Percentiles rank a stretch among this genome's conserved stretches.
phyloP scores from a whole-genome alignment of 352 stramenopile species.

The Detonula confervacea region DNA sequence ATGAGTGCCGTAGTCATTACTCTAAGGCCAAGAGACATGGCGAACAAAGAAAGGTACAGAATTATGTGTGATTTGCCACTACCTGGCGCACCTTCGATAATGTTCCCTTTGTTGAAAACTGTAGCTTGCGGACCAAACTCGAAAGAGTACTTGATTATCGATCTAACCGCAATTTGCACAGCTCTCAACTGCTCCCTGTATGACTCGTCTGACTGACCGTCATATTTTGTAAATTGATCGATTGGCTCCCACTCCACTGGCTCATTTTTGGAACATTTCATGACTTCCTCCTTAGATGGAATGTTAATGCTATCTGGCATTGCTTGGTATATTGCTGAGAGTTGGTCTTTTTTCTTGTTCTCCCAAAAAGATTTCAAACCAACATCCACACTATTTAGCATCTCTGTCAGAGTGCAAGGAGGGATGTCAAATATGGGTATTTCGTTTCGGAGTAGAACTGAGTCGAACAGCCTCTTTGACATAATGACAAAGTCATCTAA shows the following conservation, averaged over 20 bases:
- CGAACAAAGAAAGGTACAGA: slow-evolving; percentile 19
- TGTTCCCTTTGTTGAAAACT: slow-evolving; percentile 26
- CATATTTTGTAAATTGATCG: neutral
- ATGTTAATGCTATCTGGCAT: neutral
- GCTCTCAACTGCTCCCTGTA: slow-evolving; percentile 39
- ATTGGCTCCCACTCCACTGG: slow-evolving; percentile 25
- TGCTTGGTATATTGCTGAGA: slow-evolving; percentile 10
- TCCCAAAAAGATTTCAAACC: slow-evolving; percentile 17
- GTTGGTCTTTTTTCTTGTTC: neutral
- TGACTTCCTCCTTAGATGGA: slow-evolving; percentile 14
- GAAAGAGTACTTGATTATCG: slow-evolving; percentile 38
- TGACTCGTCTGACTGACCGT: slow-evolving; percentile 26
- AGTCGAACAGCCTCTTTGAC: slow-evolving; percentile 16
- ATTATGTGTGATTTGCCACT: slow-evolving; percentile 42
- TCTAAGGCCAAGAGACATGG: slow-evolving; percentile 34
- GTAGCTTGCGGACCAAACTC: slow-evolving; percentile 6
- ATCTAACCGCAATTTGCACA: slow-evolving; percentile 4
- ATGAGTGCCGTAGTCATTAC: slow-evolving; percentile 48
- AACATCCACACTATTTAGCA: slow-evolving; percentile 1
- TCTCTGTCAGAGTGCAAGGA: slow-evolving; percentile 19
- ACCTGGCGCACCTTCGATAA: slow-evolving; percentile 39
- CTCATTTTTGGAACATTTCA: slow-evolving; percentile 1
- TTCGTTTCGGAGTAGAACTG: slow-evolving; percentile 9
- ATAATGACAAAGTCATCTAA: slow-evolving; percentile 38
- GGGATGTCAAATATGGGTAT: slow-evolving; percentile 29